Conservation (phyloP, 768 basidiomycete genomes). For the Naganishia onofrii region DNA sequence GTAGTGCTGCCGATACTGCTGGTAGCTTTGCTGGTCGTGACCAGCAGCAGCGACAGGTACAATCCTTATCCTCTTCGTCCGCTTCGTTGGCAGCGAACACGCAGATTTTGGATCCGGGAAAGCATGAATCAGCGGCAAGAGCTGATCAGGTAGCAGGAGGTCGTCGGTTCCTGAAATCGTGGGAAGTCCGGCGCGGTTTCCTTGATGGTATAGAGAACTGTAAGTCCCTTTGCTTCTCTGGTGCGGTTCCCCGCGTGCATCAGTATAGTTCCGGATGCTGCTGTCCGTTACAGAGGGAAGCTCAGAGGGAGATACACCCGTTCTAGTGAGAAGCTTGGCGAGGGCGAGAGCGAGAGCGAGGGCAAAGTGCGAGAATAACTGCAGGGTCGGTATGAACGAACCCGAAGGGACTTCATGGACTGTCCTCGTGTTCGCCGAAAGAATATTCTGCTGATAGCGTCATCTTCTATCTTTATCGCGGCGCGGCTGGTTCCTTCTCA, state of each 20-base stretch:
- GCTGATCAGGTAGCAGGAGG: not conserved
- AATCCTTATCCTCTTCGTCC: not conserved
- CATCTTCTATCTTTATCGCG: not conserved
- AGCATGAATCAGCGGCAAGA: not conserved
- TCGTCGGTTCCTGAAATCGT: conserved; percentile 25
- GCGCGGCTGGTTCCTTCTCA: no score
- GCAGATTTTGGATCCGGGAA: not conserved
- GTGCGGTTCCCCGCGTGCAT: no score
- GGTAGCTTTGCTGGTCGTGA: no score
- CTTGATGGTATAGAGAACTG: conserved; percentile 37
- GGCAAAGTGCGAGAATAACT: not conserved
- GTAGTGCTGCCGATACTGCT: not conserved
- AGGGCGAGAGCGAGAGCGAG: no score
- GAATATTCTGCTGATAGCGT: not conserved
- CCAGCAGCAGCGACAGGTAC: not conserved
- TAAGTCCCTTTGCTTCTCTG: conserved; percentile 32
- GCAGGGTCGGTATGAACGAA: not conserved
- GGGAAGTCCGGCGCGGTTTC: conserved; percentile 26
- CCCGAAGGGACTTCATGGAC: not conserved
- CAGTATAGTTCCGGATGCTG: not conserved
- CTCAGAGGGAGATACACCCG: not conserved
- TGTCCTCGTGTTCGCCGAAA: not conserved
- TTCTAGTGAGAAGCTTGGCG: no score
- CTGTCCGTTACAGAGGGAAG: no score
- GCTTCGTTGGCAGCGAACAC: not conserved